These are phyloP conservation scores for Pleurotus citrinopileatus DNA, from an alignment of 768 basidiomycete species.

Conservation along the genomic window DNA sequence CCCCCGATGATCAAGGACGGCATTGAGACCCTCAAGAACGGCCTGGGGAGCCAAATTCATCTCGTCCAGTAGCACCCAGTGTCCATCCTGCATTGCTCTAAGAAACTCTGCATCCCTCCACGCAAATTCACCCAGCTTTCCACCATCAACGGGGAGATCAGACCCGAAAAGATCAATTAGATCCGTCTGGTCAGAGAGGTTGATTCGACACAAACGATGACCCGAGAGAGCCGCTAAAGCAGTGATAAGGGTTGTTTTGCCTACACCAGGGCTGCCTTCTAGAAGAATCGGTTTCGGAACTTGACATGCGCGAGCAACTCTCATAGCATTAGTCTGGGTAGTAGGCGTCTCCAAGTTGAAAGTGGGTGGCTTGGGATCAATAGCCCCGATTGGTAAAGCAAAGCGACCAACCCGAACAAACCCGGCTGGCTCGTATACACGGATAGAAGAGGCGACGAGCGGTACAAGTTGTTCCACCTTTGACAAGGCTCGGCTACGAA, in stretches of 20 bases:
- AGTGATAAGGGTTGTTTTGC: slow-evolving; percentile 90
- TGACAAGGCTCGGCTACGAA: slow-evolving; percentile 55
- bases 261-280: slow-evolving; percentile 97
- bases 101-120: slow-evolving; percentile 99
- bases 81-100: slow-evolving; percentile 88
- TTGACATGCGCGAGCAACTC: slow-evolving; percentile 88
- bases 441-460: slow-evolving; percentile 23
- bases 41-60: slow-evolving; percentile 99
- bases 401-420: slow-evolving; percentile 72
- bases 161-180: slow-evolving; percentile 95
- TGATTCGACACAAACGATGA: slow-evolving; percentile 85
- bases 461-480: slow-evolving; percentile 61
- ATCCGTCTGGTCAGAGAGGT: slow-evolving; percentile 97
- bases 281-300: slow-evolving; percentile 87
- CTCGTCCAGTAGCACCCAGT: slow-evolving; percentile 98
- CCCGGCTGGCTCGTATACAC: slow-evolving; percentile 28
- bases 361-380: slow-evolving; percentile 25
- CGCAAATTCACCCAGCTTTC: slow-evolving; percentile 86
- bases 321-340: slow-evolving; percentile 81
- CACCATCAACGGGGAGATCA: slow-evolving; percentile 93
- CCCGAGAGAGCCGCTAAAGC: slow-evolving; percentile 83
- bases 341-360: slow-evolving; percentile 92
- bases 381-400: slow-evolving; percentile 58
- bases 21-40: slow-evolving; percentile 94
- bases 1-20: slow-evolving; percentile 93